These are phyloP conservation scores for Leptosphaerulina australis DNA, from an alignment of 2,329 filamentous ascomycete species.

Conservation along the genomic window DNA sequence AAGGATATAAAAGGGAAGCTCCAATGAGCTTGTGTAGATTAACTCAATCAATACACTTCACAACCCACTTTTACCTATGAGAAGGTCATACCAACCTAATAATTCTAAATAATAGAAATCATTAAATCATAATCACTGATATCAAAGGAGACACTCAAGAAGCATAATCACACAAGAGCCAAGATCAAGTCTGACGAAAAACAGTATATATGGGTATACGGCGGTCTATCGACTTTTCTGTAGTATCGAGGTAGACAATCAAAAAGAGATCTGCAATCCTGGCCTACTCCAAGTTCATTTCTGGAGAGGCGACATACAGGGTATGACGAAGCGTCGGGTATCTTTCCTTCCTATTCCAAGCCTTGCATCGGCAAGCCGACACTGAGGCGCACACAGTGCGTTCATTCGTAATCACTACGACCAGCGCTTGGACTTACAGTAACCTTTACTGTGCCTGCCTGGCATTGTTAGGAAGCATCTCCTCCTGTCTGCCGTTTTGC, in stretches of 20 bases:
- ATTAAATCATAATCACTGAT: no score
- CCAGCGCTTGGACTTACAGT: constrained; percentile 21
- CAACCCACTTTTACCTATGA: no score
- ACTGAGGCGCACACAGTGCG: constrained; percentile 22
- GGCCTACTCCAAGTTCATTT: constrained; percentile 13
- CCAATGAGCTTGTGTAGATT: no score
- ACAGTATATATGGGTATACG: constrained; percentile 21
- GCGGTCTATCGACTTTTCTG: constrained; percentile 21
- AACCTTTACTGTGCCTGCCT: constrained; percentile 7
- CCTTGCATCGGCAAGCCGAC: constrained; percentile 23
- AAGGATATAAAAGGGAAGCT: no score
- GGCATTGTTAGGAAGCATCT: constrained; percentile 27
- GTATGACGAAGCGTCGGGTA: constrained; percentile 38
- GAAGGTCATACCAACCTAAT: no score
- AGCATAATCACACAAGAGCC: background rate
- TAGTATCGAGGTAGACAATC: constrained; percentile 10
- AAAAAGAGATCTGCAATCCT: constrained; percentile 3
- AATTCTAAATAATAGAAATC: no score
- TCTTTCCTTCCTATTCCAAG: constrained; percentile 24
- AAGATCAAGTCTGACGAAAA: background rate
- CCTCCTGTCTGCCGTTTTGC: constrained; percentile 20
- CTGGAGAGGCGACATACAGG: constrained; percentile 14
- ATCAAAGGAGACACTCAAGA: no score
- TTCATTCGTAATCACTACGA: constrained; percentile 20
- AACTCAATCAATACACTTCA: no score